Evolutionary conservation across 2,329 filamentous ascomycete genomes (phyloP).

Genomic region (Colletotrichum limetticola): DNA sequence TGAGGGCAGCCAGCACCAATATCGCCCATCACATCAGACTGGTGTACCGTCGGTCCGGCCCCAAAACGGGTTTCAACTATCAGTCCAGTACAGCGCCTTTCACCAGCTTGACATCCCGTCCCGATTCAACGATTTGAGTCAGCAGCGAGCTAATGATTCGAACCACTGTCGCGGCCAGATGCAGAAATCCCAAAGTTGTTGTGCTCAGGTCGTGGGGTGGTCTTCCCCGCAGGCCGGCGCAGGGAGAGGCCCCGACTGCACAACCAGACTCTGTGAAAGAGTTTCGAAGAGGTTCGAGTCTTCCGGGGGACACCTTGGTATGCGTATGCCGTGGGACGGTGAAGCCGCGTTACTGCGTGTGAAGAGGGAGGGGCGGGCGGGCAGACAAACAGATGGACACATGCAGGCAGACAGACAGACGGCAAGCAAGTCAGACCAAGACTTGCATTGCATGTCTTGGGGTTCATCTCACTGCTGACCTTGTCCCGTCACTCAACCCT

Average conservation of each 20-base stretch:
- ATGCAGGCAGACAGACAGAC: no score
- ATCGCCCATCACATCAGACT: neutral
- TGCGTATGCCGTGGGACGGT: neutral
- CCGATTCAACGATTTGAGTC: neutral
- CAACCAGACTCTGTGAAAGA: neutral
- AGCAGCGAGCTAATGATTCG: neutral
- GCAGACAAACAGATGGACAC: no score
- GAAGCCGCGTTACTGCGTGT: neutral
- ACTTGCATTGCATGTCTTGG: neutral
- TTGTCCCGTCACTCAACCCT: neutral
- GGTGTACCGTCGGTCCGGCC: neutral
- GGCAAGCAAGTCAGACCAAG: neutral
- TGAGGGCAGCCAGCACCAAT: neutral
- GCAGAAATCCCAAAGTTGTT: neutral
- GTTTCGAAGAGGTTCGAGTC: constrained; percentile 31
- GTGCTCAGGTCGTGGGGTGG: constrained; percentile 10
- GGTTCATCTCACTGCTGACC: constrained; percentile 21
- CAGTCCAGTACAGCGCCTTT: neutral
- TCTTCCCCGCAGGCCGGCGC: constrained; percentile 19
- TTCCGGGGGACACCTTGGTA: constrained; percentile 16
- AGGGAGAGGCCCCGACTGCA: constrained; percentile 1
- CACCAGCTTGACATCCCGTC: neutral
- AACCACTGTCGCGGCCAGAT: neutral
- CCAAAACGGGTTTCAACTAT: neutral
- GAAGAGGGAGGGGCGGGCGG: neutral